Conservation (phyloP, 2,329 filamentous ascomycete species). For the Paecilomyces fulvus region DNA sequence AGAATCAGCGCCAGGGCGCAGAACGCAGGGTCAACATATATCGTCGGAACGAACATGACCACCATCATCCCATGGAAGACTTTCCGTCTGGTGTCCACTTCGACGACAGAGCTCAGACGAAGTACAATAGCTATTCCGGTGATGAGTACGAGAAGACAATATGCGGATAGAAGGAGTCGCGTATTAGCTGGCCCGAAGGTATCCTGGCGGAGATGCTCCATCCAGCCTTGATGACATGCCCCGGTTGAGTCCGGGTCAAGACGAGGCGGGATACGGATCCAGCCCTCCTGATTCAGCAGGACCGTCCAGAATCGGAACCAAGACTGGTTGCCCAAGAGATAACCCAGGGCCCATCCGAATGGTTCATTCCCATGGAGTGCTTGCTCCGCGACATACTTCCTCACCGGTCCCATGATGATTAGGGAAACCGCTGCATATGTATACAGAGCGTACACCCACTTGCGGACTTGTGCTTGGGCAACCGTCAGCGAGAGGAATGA, state of each 20-base stretch:
- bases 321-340: constrained; percentile 72
- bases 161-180: constrained; percentile 65
- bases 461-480: constrained; percentile 64
- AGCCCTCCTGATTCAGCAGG: constrained; percentile 58
- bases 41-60: constrained; percentile 81
- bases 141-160: constrained; percentile 63
- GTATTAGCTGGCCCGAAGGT: constrained; percentile 69
- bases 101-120: constrained; percentile 64
- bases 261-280: constrained; percentile 61
- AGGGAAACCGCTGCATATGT: constrained; percentile 61
- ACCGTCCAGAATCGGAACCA: constrained; percentile 65
- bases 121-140: constrained; percentile 68
- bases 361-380: constrained; percentile 70
- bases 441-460: constrained; percentile 75
- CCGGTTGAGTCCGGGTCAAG: constrained; percentile 22
- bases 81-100: constrained; percentile 92
- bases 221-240: constrained; percentile 49
- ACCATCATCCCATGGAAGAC: constrained; percentile 99
- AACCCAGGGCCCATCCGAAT: constrained; percentile 85
- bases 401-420: constrained; percentile 63
- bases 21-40: constrained; percentile 79
- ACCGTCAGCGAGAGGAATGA: constrained; percentile 75
- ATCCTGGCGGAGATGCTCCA: constrained; percentile 55
- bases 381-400: constrained; percentile 56
- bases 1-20: constrained; percentile 70